These are phyloP conservation scores for Wickerhamiella galacta DNA, from an alignment of 805 yeast genomes.

Conservation along the genomic window DNA sequence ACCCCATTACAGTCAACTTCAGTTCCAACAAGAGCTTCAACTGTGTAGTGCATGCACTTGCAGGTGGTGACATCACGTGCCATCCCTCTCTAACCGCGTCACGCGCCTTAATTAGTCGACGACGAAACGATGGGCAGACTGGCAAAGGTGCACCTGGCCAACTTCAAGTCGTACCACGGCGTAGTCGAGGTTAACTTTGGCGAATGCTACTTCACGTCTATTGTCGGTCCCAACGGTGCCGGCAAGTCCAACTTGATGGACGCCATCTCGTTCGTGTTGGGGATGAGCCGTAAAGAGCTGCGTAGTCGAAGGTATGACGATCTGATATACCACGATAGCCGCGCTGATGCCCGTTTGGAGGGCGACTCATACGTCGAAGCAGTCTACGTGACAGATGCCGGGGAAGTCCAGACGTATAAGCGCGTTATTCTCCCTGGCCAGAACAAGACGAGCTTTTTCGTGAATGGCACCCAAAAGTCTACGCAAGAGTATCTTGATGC, in stretches of 20 bases:
- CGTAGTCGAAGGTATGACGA: slow-evolving; percentile 62
- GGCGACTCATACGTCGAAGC: slow-evolving; percentile 9
- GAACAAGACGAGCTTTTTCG: slow-evolving; percentile 2
- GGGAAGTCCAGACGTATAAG: not conserved
- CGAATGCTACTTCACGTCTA: slow-evolving; percentile 56
- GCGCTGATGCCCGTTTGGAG: slow-evolving; percentile 1
- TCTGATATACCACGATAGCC: slow-evolving; percentile 57
- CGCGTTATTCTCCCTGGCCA: slow-evolving; percentile 1
- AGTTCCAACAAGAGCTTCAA: no score
- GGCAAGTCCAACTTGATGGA: slow-evolving; percentile 97
- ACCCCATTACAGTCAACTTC: no score
- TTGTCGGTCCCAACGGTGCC: slow-evolving; percentile 97
- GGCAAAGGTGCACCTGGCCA: slow-evolving; percentile 57
- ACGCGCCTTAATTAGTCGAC: no score
- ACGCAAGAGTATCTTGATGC: slow-evolving; percentile 38
- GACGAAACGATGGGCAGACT: slow-evolving; percentile 77
- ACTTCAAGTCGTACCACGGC: slow-evolving; percentile 86
- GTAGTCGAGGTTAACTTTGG: slow-evolving; percentile 68
- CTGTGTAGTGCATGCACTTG: no score
- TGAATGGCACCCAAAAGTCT: slow-evolving; percentile 8
- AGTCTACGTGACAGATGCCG: not conserved
- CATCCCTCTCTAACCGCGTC: no score
- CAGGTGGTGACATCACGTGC: no score
- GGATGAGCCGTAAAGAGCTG: slow-evolving; percentile 57
- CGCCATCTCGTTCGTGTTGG: slow-evolving; percentile 87